These are phyloP conservation scores for Talaromyces proteolyticus DNA, from an alignment of 495 filamentous ascomycete genomes.

Conservation along the genomic window DNA sequence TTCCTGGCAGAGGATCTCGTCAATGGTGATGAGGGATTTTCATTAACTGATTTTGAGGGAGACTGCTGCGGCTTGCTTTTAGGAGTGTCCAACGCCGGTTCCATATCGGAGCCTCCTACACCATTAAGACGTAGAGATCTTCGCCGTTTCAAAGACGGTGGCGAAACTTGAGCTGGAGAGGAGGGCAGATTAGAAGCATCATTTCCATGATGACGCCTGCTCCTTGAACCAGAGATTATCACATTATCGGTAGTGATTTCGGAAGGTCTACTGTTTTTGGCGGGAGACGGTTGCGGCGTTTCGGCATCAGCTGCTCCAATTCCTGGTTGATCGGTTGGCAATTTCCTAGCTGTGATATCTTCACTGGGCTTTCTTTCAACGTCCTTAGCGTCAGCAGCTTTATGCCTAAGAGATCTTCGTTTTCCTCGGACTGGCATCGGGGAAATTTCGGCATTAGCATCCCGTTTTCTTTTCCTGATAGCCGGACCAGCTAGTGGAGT, in stretches of 20 bases:
- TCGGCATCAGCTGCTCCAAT: not conserved
- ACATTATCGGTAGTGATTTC: not conserved
- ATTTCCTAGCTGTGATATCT: not conserved
- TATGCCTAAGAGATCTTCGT: not conserved
- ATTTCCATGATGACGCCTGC: not conserved
- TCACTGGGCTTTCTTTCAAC: not conserved
- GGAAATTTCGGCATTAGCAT: conserved; percentile 11
- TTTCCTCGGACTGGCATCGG: conserved; percentile 8
- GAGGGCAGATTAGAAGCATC: not conserved
- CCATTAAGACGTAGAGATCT: conserved; percentile 1
- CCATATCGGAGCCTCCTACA: not conserved
- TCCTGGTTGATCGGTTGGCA: not conserved
- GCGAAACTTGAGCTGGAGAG: not conserved
- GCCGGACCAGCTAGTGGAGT: conserved; percentile 6
- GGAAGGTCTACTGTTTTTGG: not conserved
- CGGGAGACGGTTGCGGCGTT: conserved; percentile 4
- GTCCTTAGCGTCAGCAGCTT: not conserved
- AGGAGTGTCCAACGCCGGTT: not conserved
- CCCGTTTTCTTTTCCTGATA: conserved; percentile 36
- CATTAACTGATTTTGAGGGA: not conserved
- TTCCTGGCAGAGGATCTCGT: not conserved
- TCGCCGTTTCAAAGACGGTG: not conserved
- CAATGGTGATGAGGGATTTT: not conserved
- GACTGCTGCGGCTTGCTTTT: conserved; percentile 11
- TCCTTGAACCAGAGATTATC: not conserved